Base-by-base conservation (phyloP, 805 yeast genomes). In the Starmerella powellii region DNA sequence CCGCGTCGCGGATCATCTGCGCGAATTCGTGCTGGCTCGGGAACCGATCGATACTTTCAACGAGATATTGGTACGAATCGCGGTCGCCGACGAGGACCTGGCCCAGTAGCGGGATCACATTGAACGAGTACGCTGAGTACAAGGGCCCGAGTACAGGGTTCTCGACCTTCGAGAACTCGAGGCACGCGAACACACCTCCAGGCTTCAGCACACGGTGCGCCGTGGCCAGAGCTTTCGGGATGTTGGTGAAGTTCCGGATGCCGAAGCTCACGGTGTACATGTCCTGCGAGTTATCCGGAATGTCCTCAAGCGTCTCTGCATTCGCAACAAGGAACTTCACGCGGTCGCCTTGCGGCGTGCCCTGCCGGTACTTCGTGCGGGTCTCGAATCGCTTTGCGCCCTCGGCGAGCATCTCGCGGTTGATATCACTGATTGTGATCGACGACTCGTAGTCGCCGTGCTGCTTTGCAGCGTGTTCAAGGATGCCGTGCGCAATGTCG, bases 241-340 rank as follows among this genome's bases (percentile, higher is more conserved):
- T 78, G 60, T 91, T 72, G 44, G 98, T 91, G 63, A 93, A 91
- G 64, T 91, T 91, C 63, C 98, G 76, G 46, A 91, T 91, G 46
- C 98, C 98, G 61, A 91, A 91, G 2, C 96, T 94, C 54, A 91
- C 86, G 2, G 98, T 91, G 63, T 91, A 91, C 39, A 91, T 77
- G 60, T 91, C 98, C 65, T 86, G 88, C 6, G 95, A 83, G 60
- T 80, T 77, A 55, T 80, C 86, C 36, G 78, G 80, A 50, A 91
- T 82, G 42, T 75, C 68, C 53, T 85, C 96, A 66, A 91, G 71
- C 8, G 70, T 68, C 64, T 91, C 95, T 48, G 97, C 98, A 56
- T 91, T 87, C 63, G 88, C 97, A 33, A 82, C 95, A 46, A 84
- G 54, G 58, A 88, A 91, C 37, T 68, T 65, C 35, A 91, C 79